Percentiles rank a stretch among this genome's conserved stretches.
Evolutionary conservation across 2,329 filamentous ascomycete species (phyloP).

Genomic region (Zarea fungicola): DNA sequence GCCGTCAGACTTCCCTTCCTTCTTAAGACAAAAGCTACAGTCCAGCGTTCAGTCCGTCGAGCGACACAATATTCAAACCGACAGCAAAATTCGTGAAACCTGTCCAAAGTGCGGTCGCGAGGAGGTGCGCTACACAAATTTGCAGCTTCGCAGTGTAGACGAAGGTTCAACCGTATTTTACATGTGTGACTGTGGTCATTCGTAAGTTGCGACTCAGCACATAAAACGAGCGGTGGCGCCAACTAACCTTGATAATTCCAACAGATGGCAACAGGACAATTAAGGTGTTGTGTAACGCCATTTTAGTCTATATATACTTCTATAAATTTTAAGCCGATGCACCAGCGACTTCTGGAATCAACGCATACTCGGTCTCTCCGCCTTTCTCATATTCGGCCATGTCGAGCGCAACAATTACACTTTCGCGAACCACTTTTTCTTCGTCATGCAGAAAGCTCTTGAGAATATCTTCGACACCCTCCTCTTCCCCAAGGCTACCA

Average conservation of each 20-base stretch:
- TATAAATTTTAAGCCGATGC: slow-evolving; percentile 32
- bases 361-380: slow-evolving; percentile 83
- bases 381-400: slow-evolving; percentile 97
- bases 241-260: slow-evolving; percentile 6
- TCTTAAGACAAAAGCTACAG: slow-evolving; percentile 73
- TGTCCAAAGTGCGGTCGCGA: slow-evolving; percentile 78
- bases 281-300: slow-evolving; percentile 26
- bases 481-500: slow-evolving; percentile 87
- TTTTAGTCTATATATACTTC: slow-evolving; percentile 12
- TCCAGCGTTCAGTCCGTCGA: slow-evolving; percentile 83
- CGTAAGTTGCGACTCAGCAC: slow-evolving; percentile 46
- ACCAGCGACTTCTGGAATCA: slow-evolving; percentile 63
- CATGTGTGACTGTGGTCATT: slow-evolving; percentile 79
- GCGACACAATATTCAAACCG: slow-evolving; percentile 70
- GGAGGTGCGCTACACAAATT: slow-evolving; percentile 78
- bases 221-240: neutral
- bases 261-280: slow-evolving; percentile 56
- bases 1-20: slow-evolving; percentile 81
- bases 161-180: slow-evolving; percentile 94
- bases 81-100: slow-evolving; percentile 59
- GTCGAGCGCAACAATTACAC: slow-evolving; percentile 89
- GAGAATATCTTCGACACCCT: slow-evolving; percentile 82
- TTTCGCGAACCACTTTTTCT: slow-evolving; percentile 90
- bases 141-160: slow-evolving; percentile 86
- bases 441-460: slow-evolving; percentile 82